These are phyloP conservation scores for Eucalyptus dawsonii DNA, from an alignment of 345 rosid genomes.

Conservation along the genomic window DNA sequence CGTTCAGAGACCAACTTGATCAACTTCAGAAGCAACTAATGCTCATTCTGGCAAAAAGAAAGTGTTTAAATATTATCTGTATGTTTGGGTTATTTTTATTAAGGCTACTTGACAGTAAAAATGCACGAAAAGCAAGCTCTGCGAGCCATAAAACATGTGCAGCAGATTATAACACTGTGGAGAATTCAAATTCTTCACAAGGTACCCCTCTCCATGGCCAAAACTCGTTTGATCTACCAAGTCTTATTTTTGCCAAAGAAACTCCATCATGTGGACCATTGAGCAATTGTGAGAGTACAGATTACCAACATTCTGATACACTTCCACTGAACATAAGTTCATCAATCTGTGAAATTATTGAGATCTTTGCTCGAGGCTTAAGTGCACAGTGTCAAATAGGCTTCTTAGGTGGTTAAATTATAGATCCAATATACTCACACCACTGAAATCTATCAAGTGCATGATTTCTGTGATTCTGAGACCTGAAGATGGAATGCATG, in stretches of 20 bases:
- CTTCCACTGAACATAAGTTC: background rate
- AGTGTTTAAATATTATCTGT: background rate
- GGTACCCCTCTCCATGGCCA: background rate
- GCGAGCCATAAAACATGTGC: background rate
- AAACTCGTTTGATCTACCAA: background rate
- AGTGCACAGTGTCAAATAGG: background rate
- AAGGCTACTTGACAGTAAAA: background rate
- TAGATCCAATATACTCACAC: background rate
- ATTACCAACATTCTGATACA: background rate
- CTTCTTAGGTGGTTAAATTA: background rate
- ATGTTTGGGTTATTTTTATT: background rate
- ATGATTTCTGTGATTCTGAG: background rate
- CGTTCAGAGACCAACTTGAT: background rate
- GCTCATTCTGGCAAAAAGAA: background rate
- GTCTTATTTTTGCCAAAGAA: background rate
- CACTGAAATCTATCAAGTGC: background rate
- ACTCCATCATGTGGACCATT: background rate
- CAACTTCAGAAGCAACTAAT: background rate
- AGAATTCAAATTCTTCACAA: background rate
- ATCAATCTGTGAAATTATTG: background rate
- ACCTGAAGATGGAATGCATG: background rate
- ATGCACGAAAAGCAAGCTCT: background rate
- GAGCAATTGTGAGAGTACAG: background rate
- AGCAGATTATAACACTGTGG: background rate
- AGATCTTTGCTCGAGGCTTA: background rate